These are phyloP conservation scores for Fusarium aywerte DNA, from an alignment of 2,329 filamentous ascomycete species.

Conservation along the genomic window DNA sequence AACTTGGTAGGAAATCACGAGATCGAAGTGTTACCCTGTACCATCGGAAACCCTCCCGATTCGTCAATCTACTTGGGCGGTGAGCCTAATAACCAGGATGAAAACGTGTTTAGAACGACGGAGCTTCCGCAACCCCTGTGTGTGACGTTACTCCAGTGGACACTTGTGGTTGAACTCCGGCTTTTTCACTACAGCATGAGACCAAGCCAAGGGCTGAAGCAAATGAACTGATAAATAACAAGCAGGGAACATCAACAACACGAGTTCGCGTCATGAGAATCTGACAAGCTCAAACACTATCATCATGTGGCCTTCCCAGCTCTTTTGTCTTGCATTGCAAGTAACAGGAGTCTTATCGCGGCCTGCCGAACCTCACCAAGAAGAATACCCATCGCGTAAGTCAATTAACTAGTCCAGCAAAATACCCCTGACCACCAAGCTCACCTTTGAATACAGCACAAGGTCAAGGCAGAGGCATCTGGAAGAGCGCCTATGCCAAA, in stretches of 20 bases:
- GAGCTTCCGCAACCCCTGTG: constrained; percentile 9
- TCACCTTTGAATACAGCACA: constrained; percentile 20
- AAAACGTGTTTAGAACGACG: neutral
- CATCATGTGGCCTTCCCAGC: constrained; percentile 19
- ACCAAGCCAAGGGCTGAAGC: neutral
- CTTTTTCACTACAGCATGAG: neutral
- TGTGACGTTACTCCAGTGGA: neutral
- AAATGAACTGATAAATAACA: constrained; percentile 12
- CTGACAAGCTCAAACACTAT: neutral
- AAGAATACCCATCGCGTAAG: constrained; percentile 36
- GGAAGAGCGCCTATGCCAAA: constrained; percentile 68
- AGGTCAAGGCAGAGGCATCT: constrained; percentile 50
- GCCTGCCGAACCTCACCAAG: neutral
- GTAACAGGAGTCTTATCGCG: neutral
- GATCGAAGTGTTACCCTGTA: constrained; percentile 5
- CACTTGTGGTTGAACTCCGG: constrained; percentile 2
- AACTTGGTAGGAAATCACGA: neutral
- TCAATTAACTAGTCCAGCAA: neutral
- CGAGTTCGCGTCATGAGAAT: neutral
- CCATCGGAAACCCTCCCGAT: neutral
- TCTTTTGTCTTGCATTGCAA: constrained; percentile 20
- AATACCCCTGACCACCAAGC: constrained; percentile 8
- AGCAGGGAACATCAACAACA: neutral
- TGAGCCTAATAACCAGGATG: neutral
- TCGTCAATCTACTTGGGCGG: neutral